phyloP scores from a whole-genome alignment of 768 basidiomycete species.

The Leucocoprinus leucothites region DNA sequence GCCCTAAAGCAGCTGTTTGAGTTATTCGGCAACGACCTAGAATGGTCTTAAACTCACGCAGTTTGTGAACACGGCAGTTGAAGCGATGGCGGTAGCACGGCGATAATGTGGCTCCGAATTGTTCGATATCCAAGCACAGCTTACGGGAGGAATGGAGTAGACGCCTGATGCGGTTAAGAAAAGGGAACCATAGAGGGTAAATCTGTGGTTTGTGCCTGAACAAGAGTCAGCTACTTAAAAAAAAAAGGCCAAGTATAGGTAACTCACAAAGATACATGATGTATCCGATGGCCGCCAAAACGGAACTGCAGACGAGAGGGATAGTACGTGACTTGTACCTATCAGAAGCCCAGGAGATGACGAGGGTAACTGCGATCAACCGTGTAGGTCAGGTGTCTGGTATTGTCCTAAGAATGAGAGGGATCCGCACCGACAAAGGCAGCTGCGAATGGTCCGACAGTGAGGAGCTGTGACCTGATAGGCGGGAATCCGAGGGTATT shows the following conservation, averaged over 20 bases:
- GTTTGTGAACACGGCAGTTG: conserved; percentile 40
- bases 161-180: conserved; percentile 42
- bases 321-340: conserved; percentile 14
- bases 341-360: conserved; percentile 12
- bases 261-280: conserved; percentile 34
- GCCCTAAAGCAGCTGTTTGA: too few species aligned
- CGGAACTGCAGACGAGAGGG: conserved; percentile 25
- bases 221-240: neutral
- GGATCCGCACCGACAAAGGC: conserved; percentile 11
- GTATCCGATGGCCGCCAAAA: conserved; percentile 28
- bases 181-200: conserved; percentile 40
- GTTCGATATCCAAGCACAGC: conserved; percentile 47
- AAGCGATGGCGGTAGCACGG: conserved; percentile 45
- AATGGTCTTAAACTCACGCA: neutral
- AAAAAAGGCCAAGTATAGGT: neutral
- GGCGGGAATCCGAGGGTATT: conserved; percentile 11
- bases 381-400: neutral
- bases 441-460: conserved; percentile 12
- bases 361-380: conserved; percentile 1
- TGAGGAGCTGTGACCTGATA: conserved; percentile 12
- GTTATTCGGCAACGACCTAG: too few species aligned
- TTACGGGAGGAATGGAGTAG: conserved; percentile 36
- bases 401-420: neutral
- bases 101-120: conserved; percentile 45
- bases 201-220: conserved; percentile 4